Percentiles rank a stretch among this genome's conserved stretches.
phyloP scores from a whole-genome alignment of 2,329 filamentous ascomycete genomes.

The Volutella citrinella region DNA sequence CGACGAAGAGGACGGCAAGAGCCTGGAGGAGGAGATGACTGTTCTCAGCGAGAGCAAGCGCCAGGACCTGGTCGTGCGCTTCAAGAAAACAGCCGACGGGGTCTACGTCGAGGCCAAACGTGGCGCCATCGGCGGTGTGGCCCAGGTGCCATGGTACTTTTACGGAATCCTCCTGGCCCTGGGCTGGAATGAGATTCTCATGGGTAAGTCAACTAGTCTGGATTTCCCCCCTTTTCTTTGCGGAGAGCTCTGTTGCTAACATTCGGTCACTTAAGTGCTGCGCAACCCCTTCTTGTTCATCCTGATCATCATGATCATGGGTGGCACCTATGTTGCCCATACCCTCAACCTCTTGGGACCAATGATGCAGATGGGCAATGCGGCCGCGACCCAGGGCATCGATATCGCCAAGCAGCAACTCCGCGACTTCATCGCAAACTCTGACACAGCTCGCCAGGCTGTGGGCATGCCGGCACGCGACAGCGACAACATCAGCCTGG shows the following conservation, averaged over 20 bases:
- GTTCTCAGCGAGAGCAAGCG: constrained; percentile 87
- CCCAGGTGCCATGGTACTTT: constrained; percentile 92
- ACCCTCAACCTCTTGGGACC: constrained; percentile 93
- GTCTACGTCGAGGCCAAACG: constrained; percentile 98
- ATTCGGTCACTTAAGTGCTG: constrained; percentile 58
- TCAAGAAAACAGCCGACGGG: constrained; percentile 97
- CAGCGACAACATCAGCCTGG: constrained; percentile 53
- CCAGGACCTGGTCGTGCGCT: constrained; percentile 86
- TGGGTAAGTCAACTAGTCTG: constrained; percentile 59
- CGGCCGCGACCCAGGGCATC: constrained; percentile 79
- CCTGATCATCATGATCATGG: constrained; percentile 72
- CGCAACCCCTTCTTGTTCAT: constrained; percentile 93
- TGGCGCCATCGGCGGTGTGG: constrained; percentile 91
- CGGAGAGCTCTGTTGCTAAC: constrained; percentile 10
- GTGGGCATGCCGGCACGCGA: constrained; percentile 66
- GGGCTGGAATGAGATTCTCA: constrained; percentile 98
- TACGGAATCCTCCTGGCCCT: constrained; percentile 84
- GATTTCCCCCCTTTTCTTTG: not conserved
- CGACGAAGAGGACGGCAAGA: constrained; percentile 92
- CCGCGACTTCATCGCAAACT: constrained; percentile 83
- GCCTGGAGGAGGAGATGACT: constrained; percentile 92
- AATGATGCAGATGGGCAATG: constrained; percentile 92
- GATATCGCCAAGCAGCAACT: constrained; percentile 91
- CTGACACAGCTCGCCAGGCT: constrained; percentile 80
- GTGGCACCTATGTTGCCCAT: constrained; percentile 85